Base-by-base conservation (phyloP, 305 asterid species). In the Fraxinus albicans region DNA sequence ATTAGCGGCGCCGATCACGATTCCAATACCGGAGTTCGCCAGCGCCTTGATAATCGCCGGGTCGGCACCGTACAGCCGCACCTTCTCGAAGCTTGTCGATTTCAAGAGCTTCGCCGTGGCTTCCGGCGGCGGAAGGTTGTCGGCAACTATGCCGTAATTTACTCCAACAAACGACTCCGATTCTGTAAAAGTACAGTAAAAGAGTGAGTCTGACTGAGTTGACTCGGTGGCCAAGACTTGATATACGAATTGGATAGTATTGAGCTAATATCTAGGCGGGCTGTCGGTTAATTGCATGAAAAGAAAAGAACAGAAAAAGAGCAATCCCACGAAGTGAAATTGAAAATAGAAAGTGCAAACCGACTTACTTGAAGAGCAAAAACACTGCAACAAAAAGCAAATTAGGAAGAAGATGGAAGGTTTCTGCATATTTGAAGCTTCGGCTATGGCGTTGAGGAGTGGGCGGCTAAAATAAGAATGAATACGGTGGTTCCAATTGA, bases 21-120 rank as follows among this genome's bases (percentile, higher is more conserved):
- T 87, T 6, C 89, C 91, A 6, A 84, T 83, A n/a, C 85, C 91
- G 60, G 90, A 85, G n/a, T 78, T 60, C 5, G 87, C 90, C 77
- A 90, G 77, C 21, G 90, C 90, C 50, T 78, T 85, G 23, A 88
- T 85, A 19, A 88, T 85, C 3, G 80, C 91, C 34, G 89, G 91
- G 42, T 90, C 93, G 69, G 90, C 88, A 27, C 91, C 91, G 81
- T 90, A 90, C 65, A 90, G 73, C 58, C 93, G 85, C 81, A 90
- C 93, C 81, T 90, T 88, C 87, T 79, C 79, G 76, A 90, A 84
- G 84, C 81, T 81, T 10, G 93, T 88, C 8, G 90, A 82, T 72
- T 84, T 83, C 29, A 90, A 86, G 4, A 90, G 85, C 85, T 84
- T 87, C 77, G 83, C 91, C 75, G 93, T 90, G 76, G 85, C 83